Conservation (phyloP, 495 filamentous ascomycete genomes). For the Aspergillus panamensis region DNA sequence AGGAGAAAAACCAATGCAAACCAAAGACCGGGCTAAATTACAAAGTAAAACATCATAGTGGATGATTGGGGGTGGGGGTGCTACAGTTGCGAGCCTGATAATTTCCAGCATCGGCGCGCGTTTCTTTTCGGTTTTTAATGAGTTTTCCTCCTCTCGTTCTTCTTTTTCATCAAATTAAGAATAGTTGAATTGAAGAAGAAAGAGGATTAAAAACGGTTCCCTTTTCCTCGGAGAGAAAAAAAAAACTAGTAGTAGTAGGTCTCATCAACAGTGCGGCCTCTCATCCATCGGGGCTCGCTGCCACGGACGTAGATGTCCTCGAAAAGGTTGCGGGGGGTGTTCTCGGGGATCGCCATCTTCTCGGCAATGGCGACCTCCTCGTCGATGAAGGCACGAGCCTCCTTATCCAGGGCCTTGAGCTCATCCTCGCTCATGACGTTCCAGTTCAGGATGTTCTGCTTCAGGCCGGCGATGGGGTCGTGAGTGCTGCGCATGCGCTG, state of each 20-base stretch:
- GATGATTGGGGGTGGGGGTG: slow-evolving; percentile 17
- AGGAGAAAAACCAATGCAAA: slow-evolving; percentile 22
- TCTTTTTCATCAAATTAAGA: background rate
- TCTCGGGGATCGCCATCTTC: slow-evolving; percentile 74
- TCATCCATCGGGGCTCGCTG: slow-evolving; percentile 84
- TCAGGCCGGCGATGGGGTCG: slow-evolving; percentile 95
- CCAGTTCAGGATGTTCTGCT: slow-evolving; percentile 98
- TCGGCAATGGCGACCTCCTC: slow-evolving; percentile 88
- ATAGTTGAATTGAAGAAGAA: background rate
- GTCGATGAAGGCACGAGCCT: slow-evolving; percentile 78
- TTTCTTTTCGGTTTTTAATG: slow-evolving; percentile 1
- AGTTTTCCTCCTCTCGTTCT: background rate
- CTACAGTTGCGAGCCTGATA: slow-evolving; percentile 17
- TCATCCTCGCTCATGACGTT: slow-evolving; percentile 89
- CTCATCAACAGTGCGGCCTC: slow-evolving; percentile 88
- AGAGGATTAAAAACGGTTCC: background rate
- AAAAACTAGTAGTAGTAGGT: slow-evolving; percentile 74
- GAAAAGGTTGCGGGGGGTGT: slow-evolving; percentile 73
- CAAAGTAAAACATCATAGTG: slow-evolving; percentile 25
- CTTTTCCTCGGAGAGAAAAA: slow-evolving; percentile 5
- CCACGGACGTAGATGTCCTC: slow-evolving; percentile 98
- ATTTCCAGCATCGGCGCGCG: background rate
- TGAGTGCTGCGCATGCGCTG: slow-evolving; percentile 98
- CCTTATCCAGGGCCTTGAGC: slow-evolving; percentile 92
- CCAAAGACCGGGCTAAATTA: slow-evolving; percentile 33